phyloP scores from a whole-genome alignment of 805 yeast genomes.

The Starmerella bacillaris region DNA sequence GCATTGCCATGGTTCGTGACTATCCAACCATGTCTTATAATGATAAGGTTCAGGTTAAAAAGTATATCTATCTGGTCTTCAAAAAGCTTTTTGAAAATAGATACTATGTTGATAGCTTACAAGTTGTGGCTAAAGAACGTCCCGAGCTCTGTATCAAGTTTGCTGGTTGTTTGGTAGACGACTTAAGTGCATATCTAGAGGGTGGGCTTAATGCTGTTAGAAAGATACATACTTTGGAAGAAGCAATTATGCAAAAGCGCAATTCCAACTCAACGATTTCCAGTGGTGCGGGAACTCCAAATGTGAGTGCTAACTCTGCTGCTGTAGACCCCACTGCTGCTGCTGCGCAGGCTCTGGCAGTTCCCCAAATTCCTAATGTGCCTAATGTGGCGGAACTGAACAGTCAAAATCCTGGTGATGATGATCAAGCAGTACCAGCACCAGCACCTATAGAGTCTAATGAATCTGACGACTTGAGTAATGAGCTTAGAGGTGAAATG shows the following conservation, averaged over 20 bases:
- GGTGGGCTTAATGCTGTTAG: background rate
- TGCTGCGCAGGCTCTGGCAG: no score
- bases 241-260: no score
- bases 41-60: slow-evolving; percentile 85
- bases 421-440: no score
- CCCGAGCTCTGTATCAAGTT: slow-evolving; percentile 79
- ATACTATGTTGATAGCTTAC: slow-evolving; percentile 49
- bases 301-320: no score
- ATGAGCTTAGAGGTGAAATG: no score
- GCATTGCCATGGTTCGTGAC: slow-evolving; percentile 88
- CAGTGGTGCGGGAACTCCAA: no score
- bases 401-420: background rate
- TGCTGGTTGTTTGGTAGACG: slow-evolving; percentile 36
- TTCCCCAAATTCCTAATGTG: no score
- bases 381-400: background rate
- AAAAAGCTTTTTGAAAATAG: slow-evolving; percentile 70
- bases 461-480: no score
- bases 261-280: no score
- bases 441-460: background rate
- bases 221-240: background rate
- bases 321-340: no score
- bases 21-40: slow-evolving; percentile 90
- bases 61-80: slow-evolving; percentile 63
- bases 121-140: slow-evolving; percentile 44
- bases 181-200: slow-evolving; percentile 21